Percentiles rank a stretch among this genome's conserved stretches.
phyloP scores from a whole-genome alignment of 257 asterid genomes.

The Solanum medicagineum region DNA sequence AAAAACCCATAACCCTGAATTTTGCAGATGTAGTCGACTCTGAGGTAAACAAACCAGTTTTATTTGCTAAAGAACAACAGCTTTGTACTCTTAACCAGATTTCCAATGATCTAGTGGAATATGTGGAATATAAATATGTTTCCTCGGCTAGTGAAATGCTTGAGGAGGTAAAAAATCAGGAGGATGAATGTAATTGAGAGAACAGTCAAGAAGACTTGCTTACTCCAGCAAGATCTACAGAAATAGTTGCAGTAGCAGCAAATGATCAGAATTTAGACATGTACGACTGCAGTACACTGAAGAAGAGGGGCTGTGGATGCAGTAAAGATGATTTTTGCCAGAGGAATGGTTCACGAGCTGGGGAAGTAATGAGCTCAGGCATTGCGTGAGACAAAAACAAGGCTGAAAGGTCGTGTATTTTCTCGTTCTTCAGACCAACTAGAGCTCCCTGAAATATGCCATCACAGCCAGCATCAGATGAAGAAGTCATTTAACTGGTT shows the following conservation, averaged over 20 bases:
- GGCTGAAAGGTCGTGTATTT: too few species aligned
- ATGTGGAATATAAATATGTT: conserved; percentile 14
- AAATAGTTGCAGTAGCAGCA: conserved; percentile 6
- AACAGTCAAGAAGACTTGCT: neutral
- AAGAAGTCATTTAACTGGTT: too few species aligned
- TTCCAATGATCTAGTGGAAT: conserved; percentile 28
- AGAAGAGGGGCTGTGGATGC: too few species aligned
- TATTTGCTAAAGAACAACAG: conserved; percentile 9
- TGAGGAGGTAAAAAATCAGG: conserved; percentile 13
- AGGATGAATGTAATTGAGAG: neutral
- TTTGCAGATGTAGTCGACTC: neutral
- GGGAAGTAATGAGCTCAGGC: too few species aligned
- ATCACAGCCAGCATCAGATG: too few species aligned
- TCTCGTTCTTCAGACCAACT: too few species aligned
- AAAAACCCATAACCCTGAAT: neutral
- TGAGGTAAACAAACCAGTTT: conserved; percentile 1
- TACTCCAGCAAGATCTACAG: neutral
- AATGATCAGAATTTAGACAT: conserved; percentile 15
- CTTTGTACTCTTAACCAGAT: conserved; percentile 24
- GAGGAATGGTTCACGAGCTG: too few species aligned
- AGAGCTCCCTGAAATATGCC: too few species aligned
- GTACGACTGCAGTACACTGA: neutral
- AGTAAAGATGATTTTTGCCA: too few species aligned
- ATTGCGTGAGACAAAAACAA: too few species aligned
- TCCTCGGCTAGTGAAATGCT: conserved; percentile 10